Conservation (phyloP, 2,329 filamentous ascomycete species). For the Pestalotiopsis sp. region DNA sequence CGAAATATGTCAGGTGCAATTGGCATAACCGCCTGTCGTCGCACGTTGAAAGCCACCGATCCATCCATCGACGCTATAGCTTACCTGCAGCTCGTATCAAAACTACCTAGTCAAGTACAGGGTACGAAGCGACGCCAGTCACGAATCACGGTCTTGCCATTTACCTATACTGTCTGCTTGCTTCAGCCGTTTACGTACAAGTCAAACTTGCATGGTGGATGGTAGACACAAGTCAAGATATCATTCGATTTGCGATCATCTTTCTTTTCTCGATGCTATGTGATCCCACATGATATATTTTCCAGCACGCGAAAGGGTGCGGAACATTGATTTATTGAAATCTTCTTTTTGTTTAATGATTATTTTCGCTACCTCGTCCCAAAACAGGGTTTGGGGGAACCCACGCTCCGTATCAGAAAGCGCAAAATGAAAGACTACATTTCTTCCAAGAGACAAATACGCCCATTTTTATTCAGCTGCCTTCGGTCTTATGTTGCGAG, state of each 20-base stretch:
- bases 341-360: not conserved
- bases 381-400: not conserved
- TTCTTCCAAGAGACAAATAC: constrained; percentile 1
- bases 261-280: not conserved
- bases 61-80: not conserved
- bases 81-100: not conserved
- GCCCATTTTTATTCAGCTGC: not conserved
- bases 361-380: not conserved
- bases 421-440: constrained; percentile 3
- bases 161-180: too few species aligned
- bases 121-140: not conserved
- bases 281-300: not conserved
- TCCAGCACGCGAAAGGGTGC: not conserved
- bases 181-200: too few species aligned
- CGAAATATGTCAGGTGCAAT: not conserved
- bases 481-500: not conserved
- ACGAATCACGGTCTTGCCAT: not conserved
- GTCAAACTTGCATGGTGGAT: too few species aligned
- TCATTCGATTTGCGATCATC: not conserved
- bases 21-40: not conserved
- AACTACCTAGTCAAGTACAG: not conserved
- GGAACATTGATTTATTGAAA: not conserved
- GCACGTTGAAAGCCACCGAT: not conserved
- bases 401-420: not conserved
- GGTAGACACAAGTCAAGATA: not conserved